Percentiles rank a stretch among this genome's conserved stretches.
phyloP scores from a whole-genome alignment of 768 basidiomycete species.

The Lentinula lateritia region DNA sequence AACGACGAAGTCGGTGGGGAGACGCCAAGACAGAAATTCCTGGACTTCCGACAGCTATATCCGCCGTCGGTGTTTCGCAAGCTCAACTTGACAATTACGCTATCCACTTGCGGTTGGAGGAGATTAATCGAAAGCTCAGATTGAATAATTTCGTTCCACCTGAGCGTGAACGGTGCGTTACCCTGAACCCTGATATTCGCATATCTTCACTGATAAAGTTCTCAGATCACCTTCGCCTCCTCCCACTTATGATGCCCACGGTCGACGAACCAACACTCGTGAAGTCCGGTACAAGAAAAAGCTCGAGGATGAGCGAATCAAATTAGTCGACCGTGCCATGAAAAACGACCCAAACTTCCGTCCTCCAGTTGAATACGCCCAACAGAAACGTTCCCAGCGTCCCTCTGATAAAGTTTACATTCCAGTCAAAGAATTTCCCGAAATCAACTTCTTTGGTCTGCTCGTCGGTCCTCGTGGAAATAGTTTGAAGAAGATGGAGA shows the following conservation, averaged over 20 bases:
- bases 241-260: constrained; percentile 95
- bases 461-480: constrained; percentile 98
- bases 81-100: constrained; percentile 98
- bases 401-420: constrained; percentile 99
- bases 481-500: constrained; percentile 99
- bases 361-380: constrained; percentile 94
- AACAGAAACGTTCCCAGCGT: constrained; percentile 88
- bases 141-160: constrained; percentile 95
- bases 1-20: constrained; percentile 97
- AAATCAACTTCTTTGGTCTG: constrained; percentile 99
- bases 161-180: constrained; percentile 80
- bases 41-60: constrained; percentile 91
- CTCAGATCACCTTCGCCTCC: constrained; percentile 90
- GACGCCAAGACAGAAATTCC: constrained; percentile 89
- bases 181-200: background rate
- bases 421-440: constrained; percentile 98
- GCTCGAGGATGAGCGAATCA: constrained; percentile 86
- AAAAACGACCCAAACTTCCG: constrained; percentile 98
- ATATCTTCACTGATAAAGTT: constrained; percentile 17
- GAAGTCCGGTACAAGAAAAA: constrained; percentile 98
- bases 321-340: constrained; percentile 92
- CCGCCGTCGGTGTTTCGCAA: constrained; percentile 88
- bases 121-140: constrained; percentile 93
- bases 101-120: constrained; percentile 91
- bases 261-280: constrained; percentile 96